Evolutionary conservation across 78 protist species (phyloP).

Genomic region (Thecamonas trahens): DNA sequence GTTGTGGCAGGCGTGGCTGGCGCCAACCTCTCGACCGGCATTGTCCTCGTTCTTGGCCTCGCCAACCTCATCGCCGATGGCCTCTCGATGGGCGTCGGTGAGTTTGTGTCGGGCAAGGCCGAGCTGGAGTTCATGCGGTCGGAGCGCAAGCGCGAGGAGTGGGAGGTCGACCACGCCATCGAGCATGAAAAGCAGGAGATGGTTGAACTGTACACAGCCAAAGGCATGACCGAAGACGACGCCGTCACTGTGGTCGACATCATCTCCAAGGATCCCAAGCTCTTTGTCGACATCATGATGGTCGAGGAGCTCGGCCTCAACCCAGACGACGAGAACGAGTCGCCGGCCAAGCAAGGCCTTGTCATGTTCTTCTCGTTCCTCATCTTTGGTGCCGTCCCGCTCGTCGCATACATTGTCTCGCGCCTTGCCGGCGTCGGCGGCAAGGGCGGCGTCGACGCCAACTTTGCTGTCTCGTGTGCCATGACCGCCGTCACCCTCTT

Average conservation of each 20-base stretch:
- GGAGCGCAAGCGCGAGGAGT: constrained; percentile 46
- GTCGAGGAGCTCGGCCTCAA: constrained; percentile 36
- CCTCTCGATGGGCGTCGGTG: constrained; percentile 80
- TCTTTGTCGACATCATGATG: constrained; percentile 33
- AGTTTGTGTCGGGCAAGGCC: constrained; percentile 51
- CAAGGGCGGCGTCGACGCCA: constrained; percentile 4
- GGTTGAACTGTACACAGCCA: constrained; percentile 50
- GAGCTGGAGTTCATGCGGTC: constrained; percentile 35
- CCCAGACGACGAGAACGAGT: constrained; percentile 20
- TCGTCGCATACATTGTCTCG: constrained; percentile 8
- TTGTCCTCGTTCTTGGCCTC: constrained; percentile 65
- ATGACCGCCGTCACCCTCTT: constrained; percentile 25
- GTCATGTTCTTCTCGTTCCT: constrained; percentile 6
- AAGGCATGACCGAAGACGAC: constrained; percentile 51
- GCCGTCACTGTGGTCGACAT: constrained; percentile 10
- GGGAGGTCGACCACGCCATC: constrained; percentile 45
- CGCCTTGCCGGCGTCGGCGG: constrained; percentile 9
- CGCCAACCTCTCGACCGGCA: constrained; percentile 35
- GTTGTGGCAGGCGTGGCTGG: constrained; percentile 61
- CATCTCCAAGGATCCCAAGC: constrained; percentile 15
- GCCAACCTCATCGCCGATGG: constrained; percentile 77
- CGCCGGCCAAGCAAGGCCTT: background rate
- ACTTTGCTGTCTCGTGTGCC: constrained; percentile 35
- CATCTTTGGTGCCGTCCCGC: constrained; percentile 24
- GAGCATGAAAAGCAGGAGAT: constrained; percentile 47